Evolutionary conservation across 2,329 filamentous ascomycete species (phyloP).

Genomic region (Pseudophaeomoniella oleicola): DNA sequence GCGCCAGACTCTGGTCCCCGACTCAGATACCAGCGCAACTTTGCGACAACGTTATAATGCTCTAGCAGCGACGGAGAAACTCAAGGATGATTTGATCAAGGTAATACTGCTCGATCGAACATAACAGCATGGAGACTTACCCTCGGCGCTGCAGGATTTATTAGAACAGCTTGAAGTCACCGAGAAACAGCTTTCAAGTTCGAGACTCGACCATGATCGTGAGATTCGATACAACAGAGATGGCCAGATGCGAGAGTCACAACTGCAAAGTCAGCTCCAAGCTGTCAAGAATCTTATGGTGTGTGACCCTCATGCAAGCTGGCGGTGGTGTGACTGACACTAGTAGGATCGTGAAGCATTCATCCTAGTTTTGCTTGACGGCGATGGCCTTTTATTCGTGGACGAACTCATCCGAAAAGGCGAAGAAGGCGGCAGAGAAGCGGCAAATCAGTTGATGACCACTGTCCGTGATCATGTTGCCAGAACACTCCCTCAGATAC

Average conservation of each 20-base stretch:
- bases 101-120: slow-evolving; percentile 20
- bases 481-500: slow-evolving; percentile 24
- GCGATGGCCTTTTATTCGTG: slow-evolving; percentile 40
- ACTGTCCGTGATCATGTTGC: slow-evolving; percentile 29
- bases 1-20: neutral
- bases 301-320: slow-evolving; percentile 6
- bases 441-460: slow-evolving; percentile 33
- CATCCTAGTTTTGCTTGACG: slow-evolving; percentile 39
- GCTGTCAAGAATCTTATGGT: slow-evolving; percentile 31
- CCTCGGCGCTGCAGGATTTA: slow-evolving; percentile 32
- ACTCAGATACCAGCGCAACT: neutral
- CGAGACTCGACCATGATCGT: slow-evolving; percentile 28
- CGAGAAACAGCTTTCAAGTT: slow-evolving; percentile 18
- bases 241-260: slow-evolving; percentile 30
- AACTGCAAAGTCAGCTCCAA: slow-evolving; percentile 31
- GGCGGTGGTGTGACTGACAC: slow-evolving; percentile 3
- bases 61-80: slow-evolving; percentile 27
- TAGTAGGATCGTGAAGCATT: slow-evolving; percentile 37
- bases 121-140: too few species aligned
- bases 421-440: slow-evolving; percentile 36
- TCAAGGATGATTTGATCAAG: slow-evolving; percentile 33
- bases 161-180: slow-evolving; percentile 28
- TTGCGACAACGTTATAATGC: slow-evolving; percentile 26
- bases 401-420: slow-evolving; percentile 35
- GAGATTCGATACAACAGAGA: slow-evolving; percentile 33